Percentiles rank a stretch among this genome's conserved stretches.
Conservation (phyloP, 2,329 filamentous ascomycete species). For the Ceratocystis diversiconidia region DNA sequence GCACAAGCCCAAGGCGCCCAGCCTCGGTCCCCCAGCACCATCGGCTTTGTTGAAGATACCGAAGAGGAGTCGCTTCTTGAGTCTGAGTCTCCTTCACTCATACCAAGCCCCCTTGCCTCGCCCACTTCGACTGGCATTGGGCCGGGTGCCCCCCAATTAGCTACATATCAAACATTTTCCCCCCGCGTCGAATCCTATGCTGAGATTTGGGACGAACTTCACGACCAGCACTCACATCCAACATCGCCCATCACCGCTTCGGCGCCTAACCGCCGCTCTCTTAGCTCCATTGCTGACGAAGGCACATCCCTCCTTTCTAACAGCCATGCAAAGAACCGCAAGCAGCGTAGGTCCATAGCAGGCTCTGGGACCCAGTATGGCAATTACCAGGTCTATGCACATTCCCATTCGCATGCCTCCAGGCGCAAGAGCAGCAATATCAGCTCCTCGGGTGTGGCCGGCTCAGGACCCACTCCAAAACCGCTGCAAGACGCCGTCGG, state of each 20-base stretch:
- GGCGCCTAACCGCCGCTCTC: conserved; percentile 24
- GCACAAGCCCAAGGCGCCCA: conserved; percentile 26
- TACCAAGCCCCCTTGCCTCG: conserved; percentile 22
- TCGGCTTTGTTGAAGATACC: conserved; percentile 64
- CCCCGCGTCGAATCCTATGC: conserved; percentile 36
- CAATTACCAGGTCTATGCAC: neutral
- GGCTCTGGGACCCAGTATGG: conserved; percentile 25
- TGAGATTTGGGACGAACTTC: conserved; percentile 79
- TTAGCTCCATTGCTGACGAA: conserved; percentile 21
- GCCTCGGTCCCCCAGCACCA: conserved; percentile 55
- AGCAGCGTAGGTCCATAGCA: conserved; percentile 39
- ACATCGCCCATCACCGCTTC: conserved; percentile 21
- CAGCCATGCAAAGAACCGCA: conserved; percentile 17
- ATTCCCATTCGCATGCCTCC: neutral
- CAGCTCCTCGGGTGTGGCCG: neutral
- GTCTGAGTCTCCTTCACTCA: conserved; percentile 24
- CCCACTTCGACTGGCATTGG: conserved; percentile 26
- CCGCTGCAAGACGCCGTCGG: conserved; percentile 37
- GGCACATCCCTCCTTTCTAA: neutral
- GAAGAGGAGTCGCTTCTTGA: conserved; percentile 30
- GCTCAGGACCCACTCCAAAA: neutral
- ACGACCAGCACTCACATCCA: conserved; percentile 42
- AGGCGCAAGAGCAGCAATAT: neutral
- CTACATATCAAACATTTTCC: conserved; percentile 20
- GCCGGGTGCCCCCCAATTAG: conserved; percentile 22